Evolutionary conservation across 2,329 filamentous ascomycete genomes (phyloP).

Genomic region (Aspergillus sp.): DNA sequence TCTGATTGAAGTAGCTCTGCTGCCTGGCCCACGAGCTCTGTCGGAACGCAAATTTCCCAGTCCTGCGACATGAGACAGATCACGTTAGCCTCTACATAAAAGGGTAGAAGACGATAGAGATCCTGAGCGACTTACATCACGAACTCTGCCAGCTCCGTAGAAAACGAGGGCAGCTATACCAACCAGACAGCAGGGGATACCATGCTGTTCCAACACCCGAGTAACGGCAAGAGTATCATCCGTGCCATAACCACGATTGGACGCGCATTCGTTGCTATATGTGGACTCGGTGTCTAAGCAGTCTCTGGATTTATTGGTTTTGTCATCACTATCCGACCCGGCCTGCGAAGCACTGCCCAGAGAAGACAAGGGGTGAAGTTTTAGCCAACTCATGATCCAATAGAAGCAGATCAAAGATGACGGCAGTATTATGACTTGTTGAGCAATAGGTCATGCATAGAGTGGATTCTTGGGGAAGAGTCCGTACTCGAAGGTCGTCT

Average conservation of each 20-base stretch:
- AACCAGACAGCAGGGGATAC: constrained; percentile 24
- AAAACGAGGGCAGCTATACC: constrained; percentile 23
- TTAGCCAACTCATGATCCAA: constrained; percentile 11
- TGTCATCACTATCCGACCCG: constrained; percentile 3
- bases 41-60: constrained; percentile 24
- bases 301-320: constrained; percentile 6
- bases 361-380: constrained; percentile 8
- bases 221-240: constrained; percentile 22
- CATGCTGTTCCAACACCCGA: constrained; percentile 19
- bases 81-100: constrained; percentile 3
- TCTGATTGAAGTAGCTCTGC: constrained; percentile 17
- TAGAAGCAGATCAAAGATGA: constrained; percentile 5
- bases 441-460: constrained; percentile 2
- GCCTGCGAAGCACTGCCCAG: constrained; percentile 7
- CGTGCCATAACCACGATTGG: constrained; percentile 15
- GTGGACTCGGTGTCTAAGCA: constrained; percentile 9
- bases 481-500: constrained; percentile 4
- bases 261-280: constrained; percentile 9
- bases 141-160: constrained; percentile 21
- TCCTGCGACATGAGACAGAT: constrained; percentile 13
- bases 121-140: constrained; percentile 16
- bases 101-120: constrained; percentile 4
- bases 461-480: constrained; percentile 1
- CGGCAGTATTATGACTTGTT: constrained; percentile 5
- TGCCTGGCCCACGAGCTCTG: constrained; percentile 17